phyloP scores from a whole-genome alignment of 768 basidiomycete species.

The Termitomyces sp. region DNA sequence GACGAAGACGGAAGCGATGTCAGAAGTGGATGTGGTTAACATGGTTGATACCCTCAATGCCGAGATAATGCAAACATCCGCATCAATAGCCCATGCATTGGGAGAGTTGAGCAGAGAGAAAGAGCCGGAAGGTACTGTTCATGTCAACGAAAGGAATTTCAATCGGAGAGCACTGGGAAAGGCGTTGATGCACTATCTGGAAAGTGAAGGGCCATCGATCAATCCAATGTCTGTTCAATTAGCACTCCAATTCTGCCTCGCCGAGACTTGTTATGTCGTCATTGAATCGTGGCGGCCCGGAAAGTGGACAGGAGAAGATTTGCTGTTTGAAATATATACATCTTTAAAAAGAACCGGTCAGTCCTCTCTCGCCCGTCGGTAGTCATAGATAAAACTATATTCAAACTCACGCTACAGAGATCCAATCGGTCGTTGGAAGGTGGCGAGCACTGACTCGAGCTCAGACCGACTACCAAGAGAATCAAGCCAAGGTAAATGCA shows the following conservation, averaged over 20 bases:
- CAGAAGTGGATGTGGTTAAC: constrained; percentile 34
- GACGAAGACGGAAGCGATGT: constrained; percentile 35
- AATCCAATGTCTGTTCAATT: constrained; percentile 15
- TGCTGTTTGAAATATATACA: constrained; percentile 8
- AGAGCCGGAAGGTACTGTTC: neutral
- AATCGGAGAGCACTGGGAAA: constrained; percentile 6
- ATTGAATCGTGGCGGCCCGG: constrained; percentile 11
- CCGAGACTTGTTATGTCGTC: constrained; percentile 6
- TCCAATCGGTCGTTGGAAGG: constrained; percentile 12
- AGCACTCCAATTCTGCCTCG: constrained; percentile 12
- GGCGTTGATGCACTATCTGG: constrained; percentile 4
- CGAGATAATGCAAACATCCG: constrained; percentile 16
- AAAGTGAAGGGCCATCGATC: neutral
- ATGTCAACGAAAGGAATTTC: neutral
- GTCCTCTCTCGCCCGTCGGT: neutral
- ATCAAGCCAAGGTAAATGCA: neutral
- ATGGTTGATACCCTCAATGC: constrained; percentile 17
- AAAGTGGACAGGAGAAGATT: constrained; percentile 6
- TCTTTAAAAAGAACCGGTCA: constrained; percentile 11
- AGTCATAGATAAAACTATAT: neutral
- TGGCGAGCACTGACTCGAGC: constrained; percentile 11
- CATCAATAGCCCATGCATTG: constrained; percentile 14
- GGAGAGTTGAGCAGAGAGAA: neutral
- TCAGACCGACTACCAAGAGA: constrained; percentile 7
- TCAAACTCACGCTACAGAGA: neutral